A percentile compares a stretch with the other conserved stretches of the same genome.
phyloP scores from a whole-genome alignment of 176 grass and related monocot species.

The Juncus effusus region DNA sequence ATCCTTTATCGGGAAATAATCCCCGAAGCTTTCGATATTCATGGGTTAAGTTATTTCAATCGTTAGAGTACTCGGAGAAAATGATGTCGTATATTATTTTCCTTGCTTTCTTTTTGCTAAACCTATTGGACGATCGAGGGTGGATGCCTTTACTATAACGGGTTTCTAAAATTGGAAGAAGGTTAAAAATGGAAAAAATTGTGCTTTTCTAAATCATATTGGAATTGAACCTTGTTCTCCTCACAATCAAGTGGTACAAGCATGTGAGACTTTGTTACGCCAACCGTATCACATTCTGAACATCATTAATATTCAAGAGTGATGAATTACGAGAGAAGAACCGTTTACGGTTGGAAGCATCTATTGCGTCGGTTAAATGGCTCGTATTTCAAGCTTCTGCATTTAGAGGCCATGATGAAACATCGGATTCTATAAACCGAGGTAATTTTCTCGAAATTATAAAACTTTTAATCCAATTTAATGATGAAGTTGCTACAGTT shows the following conservation, averaged over 20 bases:
- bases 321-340: background rate
- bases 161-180: slow-evolving; percentile 23
- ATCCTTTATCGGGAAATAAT: no score
- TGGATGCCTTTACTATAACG: slow-evolving; percentile 16
- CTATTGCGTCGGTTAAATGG: slow-evolving; percentile 4
- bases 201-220: no score
- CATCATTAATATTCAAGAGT: background rate
- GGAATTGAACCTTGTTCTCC: no score
- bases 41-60: slow-evolving; percentile 14
- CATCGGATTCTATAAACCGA: background rate
- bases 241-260: slow-evolving; percentile 6
- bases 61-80: slow-evolving; percentile 18
- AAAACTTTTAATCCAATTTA: slow-evolving; percentile 18
- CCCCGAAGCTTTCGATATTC: background rate
- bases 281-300: background rate
- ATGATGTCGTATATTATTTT: slow-evolving; percentile 1
- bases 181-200: slow-evolving; percentile 27
- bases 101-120: slow-evolving; percentile 4
- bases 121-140: background rate
- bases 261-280: background rate
- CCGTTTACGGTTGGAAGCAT: background rate
- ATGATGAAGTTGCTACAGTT: slow-evolving; percentile 20
- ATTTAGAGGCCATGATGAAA: slow-evolving; percentile 27
- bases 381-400: slow-evolving; percentile 23
- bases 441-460: slow-evolving; percentile 27